Conservation (phyloP, 164 flowering plant genomes). For the Akebia trifoliata region DNA sequence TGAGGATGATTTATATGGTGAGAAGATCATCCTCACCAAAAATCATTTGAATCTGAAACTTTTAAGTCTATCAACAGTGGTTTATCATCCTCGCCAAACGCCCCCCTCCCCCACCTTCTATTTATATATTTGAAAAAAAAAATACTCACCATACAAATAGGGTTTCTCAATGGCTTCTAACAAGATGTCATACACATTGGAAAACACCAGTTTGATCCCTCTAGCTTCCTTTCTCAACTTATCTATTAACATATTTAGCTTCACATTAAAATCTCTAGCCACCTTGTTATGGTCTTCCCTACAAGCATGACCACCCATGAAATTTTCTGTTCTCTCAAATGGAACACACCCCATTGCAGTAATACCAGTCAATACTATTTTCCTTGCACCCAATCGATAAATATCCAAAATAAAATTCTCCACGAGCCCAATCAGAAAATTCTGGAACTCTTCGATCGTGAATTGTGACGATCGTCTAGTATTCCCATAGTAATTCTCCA, state of each 20-base stretch:
- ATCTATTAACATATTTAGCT: neutral
- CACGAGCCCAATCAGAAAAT: conserved; percentile 1
- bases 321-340: neutral
- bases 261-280: conserved; percentile 8
- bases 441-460: conserved; percentile 10
- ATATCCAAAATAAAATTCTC: conserved; percentile 6
- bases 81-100: no score
- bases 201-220: conserved; percentile 7
- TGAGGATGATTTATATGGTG: no score
- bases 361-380: conserved; percentile 9
- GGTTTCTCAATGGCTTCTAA: conserved; percentile 7
- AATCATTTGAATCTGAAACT: no score
- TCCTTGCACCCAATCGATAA: conserved; percentile 11
- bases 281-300: conserved; percentile 5
- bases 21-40: no score
- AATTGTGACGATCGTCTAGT: conserved; percentile 9
- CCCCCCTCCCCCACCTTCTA: no score
- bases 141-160: conserved; percentile 6
- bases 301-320: neutral
- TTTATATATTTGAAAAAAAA: neutral
- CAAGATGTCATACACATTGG: neutral
- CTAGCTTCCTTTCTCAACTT: neutral
- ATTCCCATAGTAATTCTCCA: neutral
- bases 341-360: conserved; percentile 17
- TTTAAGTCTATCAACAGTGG: no score